Evolutionary conservation across 2,329 filamentous ascomycete species (phyloP), one percentile per base, ranked within the genome.

Genomic region (Pseudocercospora ulei): DNA sequence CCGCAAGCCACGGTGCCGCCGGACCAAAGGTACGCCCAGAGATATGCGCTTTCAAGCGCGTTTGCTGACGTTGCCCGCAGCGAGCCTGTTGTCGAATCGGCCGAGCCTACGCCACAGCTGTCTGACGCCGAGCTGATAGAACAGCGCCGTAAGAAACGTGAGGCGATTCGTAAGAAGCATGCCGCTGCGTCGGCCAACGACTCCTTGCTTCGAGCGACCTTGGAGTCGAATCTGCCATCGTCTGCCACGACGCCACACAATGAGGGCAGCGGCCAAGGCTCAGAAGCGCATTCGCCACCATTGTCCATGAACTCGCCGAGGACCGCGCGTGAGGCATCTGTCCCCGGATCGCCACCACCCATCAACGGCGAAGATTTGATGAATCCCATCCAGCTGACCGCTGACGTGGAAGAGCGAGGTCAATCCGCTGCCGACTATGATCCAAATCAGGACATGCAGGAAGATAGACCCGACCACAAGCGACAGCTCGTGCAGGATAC

Each of bases 351-450:
- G 14, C 58, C 58, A 9, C 43, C 44, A 52, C 54, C 66, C 14
- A 56, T 61, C 17, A 63, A 66, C 37, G 62, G 65, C 33, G 62
- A 59, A 36, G 58, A 60, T 18, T 47, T 61, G 12, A 62, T 57
- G 23, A 62, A 62, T 27, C 51, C 53, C 16, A 52, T 51, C 23
- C 48, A 53, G 25, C 43, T 45, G 17, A 44, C 56, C 43, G 42
- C 56, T 43, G 43, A 53, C 46, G 33, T 59, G 49, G 61, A 62
- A 47, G 73, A 76, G 29, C 80, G 90, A 53, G 84, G 80, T 4
- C 82, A 83, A 4, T 94, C 86, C n/a, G 87, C 87, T 29, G 86
- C 85, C 43, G 84, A 94, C 60, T 94, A 94, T 58, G 84, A 94
- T 56, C 87, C 87, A 1, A 90, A 79, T 1, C 70, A 78, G 50